These are phyloP conservation scores for Coniochaeta ligniaria DNA, from an alignment of 2,329 filamentous ascomycete genomes.

Conservation along the genomic window DNA sequence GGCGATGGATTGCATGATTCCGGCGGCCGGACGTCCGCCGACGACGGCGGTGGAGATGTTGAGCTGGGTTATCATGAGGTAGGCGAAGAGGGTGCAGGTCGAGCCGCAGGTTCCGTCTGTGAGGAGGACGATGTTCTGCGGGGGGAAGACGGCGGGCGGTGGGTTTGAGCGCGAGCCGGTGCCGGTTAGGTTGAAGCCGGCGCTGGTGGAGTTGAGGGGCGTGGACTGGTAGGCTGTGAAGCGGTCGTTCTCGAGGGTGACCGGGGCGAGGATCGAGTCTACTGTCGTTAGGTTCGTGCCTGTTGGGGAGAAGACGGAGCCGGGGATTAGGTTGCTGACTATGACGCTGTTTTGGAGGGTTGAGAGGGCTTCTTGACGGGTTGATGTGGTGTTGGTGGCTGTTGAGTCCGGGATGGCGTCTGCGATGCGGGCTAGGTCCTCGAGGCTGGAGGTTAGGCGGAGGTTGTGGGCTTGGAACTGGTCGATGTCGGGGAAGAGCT, in stretches of 20 bases:
- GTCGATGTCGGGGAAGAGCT: constrained; percentile 42
- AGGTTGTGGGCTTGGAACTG: constrained; percentile 43
- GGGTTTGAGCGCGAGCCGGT: constrained; percentile 30
- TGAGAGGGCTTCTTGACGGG: constrained; percentile 26
- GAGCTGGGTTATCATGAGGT: constrained; percentile 42
- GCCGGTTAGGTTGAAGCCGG: constrained; percentile 32
- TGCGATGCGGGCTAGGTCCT: constrained; percentile 32
- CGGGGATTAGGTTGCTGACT: constrained; percentile 35
- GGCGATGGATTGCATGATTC: constrained; percentile 40
- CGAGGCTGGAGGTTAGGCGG: constrained; percentile 38
- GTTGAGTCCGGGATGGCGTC: constrained; percentile 15
- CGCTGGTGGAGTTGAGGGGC: constrained; percentile 26
- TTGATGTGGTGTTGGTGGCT: not conserved
- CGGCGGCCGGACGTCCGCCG: constrained; percentile 34
- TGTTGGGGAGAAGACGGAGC: constrained; percentile 36
- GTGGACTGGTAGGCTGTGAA: constrained; percentile 39
- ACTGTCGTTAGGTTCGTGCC: constrained; percentile 21
- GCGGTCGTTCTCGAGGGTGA: constrained; percentile 33
- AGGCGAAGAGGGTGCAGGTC: constrained; percentile 47
- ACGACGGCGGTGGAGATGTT: constrained; percentile 39
- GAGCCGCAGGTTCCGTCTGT: constrained; percentile 48
- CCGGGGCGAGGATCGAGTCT: constrained; percentile 23
- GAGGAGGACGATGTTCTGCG: constrained; percentile 45
- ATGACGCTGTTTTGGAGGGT: constrained; percentile 35
- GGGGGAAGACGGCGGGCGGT: constrained; percentile 37